These are phyloP conservation scores for Termitomyces sp. DNA, from an alignment of 768 basidiomycete species.

Conservation along the genomic window DNA sequence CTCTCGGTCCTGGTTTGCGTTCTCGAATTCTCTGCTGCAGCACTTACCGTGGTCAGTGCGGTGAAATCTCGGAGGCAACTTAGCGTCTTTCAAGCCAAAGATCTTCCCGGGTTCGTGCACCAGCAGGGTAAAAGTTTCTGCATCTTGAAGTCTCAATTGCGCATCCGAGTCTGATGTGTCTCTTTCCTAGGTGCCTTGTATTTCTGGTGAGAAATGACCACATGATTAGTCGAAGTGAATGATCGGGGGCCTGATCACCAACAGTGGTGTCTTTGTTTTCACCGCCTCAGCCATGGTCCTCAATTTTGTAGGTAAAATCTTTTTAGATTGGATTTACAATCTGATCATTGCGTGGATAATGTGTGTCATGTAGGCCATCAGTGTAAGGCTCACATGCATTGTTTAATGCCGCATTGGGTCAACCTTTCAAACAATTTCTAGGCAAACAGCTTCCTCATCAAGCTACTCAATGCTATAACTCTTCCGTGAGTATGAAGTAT, in stretches of 20 bases:
- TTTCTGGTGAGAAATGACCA: constrained; percentile 5
- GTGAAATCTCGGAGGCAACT: neutral
- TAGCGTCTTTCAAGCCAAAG: neutral
- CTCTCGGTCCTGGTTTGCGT: constrained; percentile 10
- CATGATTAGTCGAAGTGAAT: neutral
- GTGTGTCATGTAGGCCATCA: neutral
- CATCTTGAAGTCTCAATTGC: neutral
- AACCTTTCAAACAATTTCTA: neutral
- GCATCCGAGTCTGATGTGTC: neutral
- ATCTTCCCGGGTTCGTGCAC: constrained; percentile 6
- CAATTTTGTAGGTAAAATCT: neutral
- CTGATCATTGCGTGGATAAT: neutral
- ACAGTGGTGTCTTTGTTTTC: constrained; percentile 2
- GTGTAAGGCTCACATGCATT: neutral
- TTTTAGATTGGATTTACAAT: neutral
- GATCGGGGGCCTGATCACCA: neutral
- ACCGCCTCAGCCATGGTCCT: constrained; percentile 2
- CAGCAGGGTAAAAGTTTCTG: constrained; percentile 12
- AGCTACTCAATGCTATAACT: constrained; percentile 7
- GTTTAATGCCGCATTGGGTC: neutral
- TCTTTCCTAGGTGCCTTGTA: constrained; percentile 6
- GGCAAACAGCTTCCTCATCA: constrained; percentile 3
- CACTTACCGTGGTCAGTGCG: constrained; percentile 9
- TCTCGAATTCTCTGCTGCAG: constrained; percentile 9
- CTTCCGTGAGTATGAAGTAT: constrained; percentile 7